These are phyloP conservation scores for Aspergillus sp. DNA, from an alignment of 2,329 filamentous ascomycete species.

Conservation along the genomic window DNA sequence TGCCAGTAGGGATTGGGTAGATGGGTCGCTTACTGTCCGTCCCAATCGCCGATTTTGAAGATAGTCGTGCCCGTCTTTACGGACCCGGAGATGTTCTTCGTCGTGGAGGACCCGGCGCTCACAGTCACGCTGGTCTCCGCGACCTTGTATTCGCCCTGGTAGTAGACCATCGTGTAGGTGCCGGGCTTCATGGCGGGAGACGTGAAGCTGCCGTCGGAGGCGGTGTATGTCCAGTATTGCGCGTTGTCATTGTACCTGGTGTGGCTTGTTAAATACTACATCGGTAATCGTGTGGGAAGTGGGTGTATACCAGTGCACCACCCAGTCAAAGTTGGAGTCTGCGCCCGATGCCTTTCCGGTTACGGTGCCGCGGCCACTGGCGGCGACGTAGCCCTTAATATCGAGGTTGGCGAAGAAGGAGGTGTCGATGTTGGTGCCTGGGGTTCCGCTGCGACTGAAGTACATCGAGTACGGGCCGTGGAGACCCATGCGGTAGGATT, in stretches of 20 bases:
- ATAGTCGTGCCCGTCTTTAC: conserved; percentile 53
- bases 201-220: conserved; percentile 56
- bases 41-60: conserved; percentile 65
- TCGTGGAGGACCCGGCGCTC: conserved; percentile 49
- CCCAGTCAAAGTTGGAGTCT: conserved; percentile 51
- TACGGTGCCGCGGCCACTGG: conserved; percentile 58
- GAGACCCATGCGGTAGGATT: conserved; percentile 60
- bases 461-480: conserved; percentile 65
- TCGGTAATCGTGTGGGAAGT: neutral
- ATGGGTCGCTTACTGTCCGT: conserved; percentile 49
- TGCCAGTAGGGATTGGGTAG: neutral
- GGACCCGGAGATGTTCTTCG: conserved; percentile 52
- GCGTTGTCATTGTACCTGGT: conserved; percentile 54
- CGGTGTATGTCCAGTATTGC: conserved; percentile 65
- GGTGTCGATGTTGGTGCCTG: conserved; percentile 52
- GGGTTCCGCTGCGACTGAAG: conserved; percentile 60
- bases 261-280: neutral
- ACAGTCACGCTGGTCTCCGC: conserved; percentile 52
- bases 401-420: conserved; percentile 60
- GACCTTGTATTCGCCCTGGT: conserved; percentile 59
- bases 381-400: conserved; percentile 58
- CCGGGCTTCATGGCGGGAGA: conserved; percentile 67
- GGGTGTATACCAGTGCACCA: conserved; percentile 58
- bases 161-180: conserved; percentile 67
- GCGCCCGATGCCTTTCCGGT: conserved; percentile 61